Evolutionary conservation across 2,329 filamentous ascomycete species (phyloP).

Genomic region (Metarhizium rileyi): DNA sequence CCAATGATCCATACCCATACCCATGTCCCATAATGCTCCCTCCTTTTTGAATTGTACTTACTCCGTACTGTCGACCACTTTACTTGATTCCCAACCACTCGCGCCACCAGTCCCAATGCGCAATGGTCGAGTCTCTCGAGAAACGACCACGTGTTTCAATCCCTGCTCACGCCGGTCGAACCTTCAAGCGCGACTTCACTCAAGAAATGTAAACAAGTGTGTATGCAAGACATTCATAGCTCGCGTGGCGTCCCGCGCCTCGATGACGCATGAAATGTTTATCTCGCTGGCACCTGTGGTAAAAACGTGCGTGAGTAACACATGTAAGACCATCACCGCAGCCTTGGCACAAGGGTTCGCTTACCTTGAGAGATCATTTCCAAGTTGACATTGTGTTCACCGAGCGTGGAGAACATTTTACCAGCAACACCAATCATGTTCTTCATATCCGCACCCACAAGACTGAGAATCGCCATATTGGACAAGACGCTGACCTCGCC

Average conservation of each 20-base stretch:
- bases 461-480: conserved; percentile 89
- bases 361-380: conserved; percentile 99
- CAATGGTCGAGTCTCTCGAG: not conserved
- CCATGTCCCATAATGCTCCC: no score
- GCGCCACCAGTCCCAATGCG: not conserved
- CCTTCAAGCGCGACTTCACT: conserved; percentile 34
- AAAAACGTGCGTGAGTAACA: conserved; percentile 6
- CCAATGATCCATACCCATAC: not conserved
- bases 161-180: no score
- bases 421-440: conserved; percentile 94
- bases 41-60: no score
- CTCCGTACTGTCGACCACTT: no score
- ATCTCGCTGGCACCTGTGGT: conserved; percentile 84
- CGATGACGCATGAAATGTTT: conserved; percentile 97
- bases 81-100: no score
- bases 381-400: conserved; percentile 90
- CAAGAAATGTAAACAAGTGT: conserved; percentile 90
- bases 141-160: no score
- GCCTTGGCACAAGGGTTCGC: conserved; percentile 11
- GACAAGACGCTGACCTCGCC: conserved; percentile 85
- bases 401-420: conserved; percentile 88
- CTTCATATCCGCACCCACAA: conserved; percentile 94
- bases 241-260: conserved; percentile 78
- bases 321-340: not conserved
- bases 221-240: conserved; percentile 96